Base-by-base conservation (phyloP, 2,329 filamentous ascomycete species). In the Cladophialophora bantiana region DNA sequence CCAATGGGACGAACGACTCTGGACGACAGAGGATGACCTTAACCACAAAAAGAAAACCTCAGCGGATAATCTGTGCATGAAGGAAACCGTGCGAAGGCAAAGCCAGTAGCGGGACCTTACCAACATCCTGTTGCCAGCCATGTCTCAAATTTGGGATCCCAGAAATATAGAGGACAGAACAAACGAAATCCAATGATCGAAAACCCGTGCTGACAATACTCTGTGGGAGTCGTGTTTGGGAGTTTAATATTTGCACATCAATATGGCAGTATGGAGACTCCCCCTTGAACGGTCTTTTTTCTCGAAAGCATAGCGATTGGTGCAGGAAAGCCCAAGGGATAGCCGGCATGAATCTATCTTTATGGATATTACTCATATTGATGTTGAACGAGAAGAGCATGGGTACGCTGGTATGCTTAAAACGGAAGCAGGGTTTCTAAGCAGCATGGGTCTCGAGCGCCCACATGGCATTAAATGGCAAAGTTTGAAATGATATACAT, bases 281-380 rank as follows among this genome's bases (percentile, higher is more conserved):
- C 13, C 57, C 57, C 53, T 18, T n/a, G 31, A 45, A 34, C 10
- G 40, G 32, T 34, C 15, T 59, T 50, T 48, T 59, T 31, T 15
- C n/a, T 34, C 34, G 20, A 40, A 20, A 45, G 57, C 57, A 59
- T 59, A 50, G 57, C 57, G 57, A 50, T 50, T 36, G 57, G 57
- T 48, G 57, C 57, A 59, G 26, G 57, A 40, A 50, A 20, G 45
- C 45, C 15, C 48, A 40, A 45, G 26, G 20, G 35, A 48, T 48
- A 15, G 31, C 26, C 40, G 57, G 57, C 26, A 59, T 59, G 57
- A 59, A n/a, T 59, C 40, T 40, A 55, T 48, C 31, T 32, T 59
- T 45, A 59, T 48, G 57, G 57, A 59, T 59, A 50, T 59, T 59
- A 59, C 45, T 59, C 38, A 45, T 59, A 59, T 50, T 59, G 42